Conservation (phyloP, 2,329 filamentous ascomycete genomes). For the Claviceps monticola region DNA sequence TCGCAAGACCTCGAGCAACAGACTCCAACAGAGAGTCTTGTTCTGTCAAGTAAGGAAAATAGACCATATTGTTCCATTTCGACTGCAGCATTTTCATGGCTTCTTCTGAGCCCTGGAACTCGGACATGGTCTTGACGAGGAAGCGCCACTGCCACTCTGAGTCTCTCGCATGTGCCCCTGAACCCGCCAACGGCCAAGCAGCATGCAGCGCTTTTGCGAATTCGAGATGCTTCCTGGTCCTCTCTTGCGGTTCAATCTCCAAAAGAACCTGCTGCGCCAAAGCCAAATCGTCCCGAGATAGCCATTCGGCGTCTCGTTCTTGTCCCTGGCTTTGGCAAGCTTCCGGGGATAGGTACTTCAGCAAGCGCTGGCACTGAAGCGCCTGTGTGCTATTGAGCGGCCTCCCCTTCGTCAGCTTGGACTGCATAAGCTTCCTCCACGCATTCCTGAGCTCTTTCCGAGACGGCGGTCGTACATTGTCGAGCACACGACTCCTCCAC, state of each 20-base stretch:
- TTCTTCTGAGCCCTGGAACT: constrained; percentile 40
- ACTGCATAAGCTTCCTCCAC: constrained; percentile 48
- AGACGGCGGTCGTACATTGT: constrained; percentile 50
- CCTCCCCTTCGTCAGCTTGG: constrained; percentile 33
- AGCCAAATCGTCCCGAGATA: constrained; percentile 27
- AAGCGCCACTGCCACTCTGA: constrained; percentile 16
- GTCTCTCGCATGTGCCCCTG: constrained; percentile 8
- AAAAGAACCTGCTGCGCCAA: constrained; percentile 31
- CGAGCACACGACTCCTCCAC: constrained; percentile 46
- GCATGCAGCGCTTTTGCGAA: constrained; percentile 32
- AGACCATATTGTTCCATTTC: constrained; percentile 15
- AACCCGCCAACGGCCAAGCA: constrained; percentile 10
- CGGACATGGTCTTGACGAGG: constrained; percentile 29
- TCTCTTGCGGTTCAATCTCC: constrained; percentile 26
- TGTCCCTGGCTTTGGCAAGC: constrained; percentile 10
- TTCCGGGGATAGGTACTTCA: constrained; percentile 38
- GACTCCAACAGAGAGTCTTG: constrained; percentile 13
- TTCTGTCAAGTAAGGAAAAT: constrained; percentile 10
- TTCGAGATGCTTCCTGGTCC: constrained; percentile 30
- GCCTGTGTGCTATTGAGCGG: constrained; percentile 54
- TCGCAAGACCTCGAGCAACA: constrained; percentile 41
- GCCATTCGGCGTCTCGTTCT: constrained; percentile 11
- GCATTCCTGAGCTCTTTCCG: constrained; percentile 49
- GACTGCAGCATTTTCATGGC: constrained; percentile 30
- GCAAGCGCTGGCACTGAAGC: constrained; percentile 37